Conservation (phyloP, 208 protist genomes). For the Leishmania braziliensis region DNA sequence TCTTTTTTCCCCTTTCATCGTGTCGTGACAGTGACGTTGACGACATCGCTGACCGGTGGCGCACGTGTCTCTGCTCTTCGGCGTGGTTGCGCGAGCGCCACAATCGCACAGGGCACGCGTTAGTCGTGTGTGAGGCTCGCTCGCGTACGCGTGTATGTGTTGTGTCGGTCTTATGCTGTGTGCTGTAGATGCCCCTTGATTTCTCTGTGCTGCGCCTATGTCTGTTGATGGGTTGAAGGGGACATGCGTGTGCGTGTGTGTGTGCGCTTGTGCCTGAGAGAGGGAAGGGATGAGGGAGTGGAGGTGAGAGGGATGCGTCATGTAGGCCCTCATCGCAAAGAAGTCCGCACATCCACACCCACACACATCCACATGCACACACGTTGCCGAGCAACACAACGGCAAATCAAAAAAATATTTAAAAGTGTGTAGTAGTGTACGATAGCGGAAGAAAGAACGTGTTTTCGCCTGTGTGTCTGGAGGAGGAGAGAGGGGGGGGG, state of each 20-base stretch:
- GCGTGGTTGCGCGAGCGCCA: not conserved
- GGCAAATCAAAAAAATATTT: not conserved
- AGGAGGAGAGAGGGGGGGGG: not conserved
- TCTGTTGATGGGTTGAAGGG: not conserved
- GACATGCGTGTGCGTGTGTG: not conserved
- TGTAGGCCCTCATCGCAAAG: not conserved
- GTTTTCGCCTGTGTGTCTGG: not conserved
- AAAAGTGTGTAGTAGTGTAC: not conserved
- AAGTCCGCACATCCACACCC: not conserved
- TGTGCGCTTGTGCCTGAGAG: not conserved
- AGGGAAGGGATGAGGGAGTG: not conserved
- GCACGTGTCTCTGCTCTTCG: not conserved
- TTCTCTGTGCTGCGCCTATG: not conserved
- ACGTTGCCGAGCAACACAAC: not conserved
- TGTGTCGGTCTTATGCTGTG: not conserved
- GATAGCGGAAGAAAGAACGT: not conserved
- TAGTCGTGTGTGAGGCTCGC: not conserved
- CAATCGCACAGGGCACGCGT: not conserved
- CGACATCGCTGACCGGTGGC: not conserved
- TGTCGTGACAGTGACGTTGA: not conserved
- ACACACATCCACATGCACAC: slow-evolving; percentile 14
- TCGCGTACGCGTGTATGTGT: not conserved
- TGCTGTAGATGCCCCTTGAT: no score
- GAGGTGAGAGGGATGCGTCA: not conserved
- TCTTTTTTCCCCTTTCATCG: not conserved